phyloP scores from a whole-genome alignment of 768 basidiomycete genomes.

The Coprinopsis cinerea region DNA sequence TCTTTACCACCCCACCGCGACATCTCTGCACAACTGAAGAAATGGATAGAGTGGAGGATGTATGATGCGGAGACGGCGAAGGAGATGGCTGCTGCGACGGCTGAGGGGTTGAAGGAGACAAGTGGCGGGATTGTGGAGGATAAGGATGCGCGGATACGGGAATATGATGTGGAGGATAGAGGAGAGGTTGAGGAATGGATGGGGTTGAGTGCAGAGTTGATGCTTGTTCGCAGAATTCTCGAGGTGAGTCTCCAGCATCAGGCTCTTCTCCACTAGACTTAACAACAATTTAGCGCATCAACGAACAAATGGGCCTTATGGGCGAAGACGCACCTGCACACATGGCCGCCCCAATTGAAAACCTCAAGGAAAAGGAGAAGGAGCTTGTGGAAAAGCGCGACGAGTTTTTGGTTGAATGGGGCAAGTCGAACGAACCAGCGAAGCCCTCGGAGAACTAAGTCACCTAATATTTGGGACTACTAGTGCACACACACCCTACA shows the following conservation, averaged over 20 bases:
- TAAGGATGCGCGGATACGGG: conserved; percentile 20
- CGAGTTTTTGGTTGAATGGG: conserved; percentile 12
- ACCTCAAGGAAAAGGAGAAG: conserved; percentile 12
- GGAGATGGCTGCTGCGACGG: conserved; percentile 16
- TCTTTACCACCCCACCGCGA: conserved; percentile 16
- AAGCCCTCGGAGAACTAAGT: no score
- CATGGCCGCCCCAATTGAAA: conserved; percentile 7
- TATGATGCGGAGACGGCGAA: conserved; percentile 15
- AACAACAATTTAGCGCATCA: conserved; percentile 7
- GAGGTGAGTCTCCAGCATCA: conserved; percentile 22
- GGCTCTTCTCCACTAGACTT: no score
- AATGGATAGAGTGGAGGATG: conserved; percentile 17
- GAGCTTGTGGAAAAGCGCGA: conserved; percentile 12
- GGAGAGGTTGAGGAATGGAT: conserved; percentile 31
- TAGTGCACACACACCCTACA: no score
- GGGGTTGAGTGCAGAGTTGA: conserved; percentile 24
- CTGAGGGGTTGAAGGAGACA: no score
- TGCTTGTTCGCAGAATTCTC: conserved; percentile 18
- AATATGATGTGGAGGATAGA: conserved; percentile 31
- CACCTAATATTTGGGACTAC: no score
- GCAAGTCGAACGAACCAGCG: neutral
- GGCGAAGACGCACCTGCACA: conserved; percentile 10
- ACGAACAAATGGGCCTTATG: conserved; percentile 11
- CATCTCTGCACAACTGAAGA: conserved; percentile 10
- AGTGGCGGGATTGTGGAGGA: no score